Evolutionary conservation across 371 early-diverging fungal genomes (phyloP), one percentile per base, ranked within the genome.

Genomic region (Mortierella sp.): DNA sequence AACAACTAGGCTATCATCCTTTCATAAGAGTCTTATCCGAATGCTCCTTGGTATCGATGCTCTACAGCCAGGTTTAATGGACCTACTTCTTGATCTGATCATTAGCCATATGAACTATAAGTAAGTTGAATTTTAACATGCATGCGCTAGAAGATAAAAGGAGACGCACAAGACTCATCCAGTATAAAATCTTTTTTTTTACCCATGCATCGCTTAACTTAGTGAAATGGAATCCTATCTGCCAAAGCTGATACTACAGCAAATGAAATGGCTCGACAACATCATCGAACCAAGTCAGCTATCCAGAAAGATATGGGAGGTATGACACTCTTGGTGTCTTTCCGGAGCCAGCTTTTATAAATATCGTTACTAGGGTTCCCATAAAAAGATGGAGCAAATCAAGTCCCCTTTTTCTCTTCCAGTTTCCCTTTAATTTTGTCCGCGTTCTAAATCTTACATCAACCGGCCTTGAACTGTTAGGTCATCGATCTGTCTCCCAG

Each of bases 201-300:
- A 37, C 37, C 9, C 37, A 9, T 9, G 3, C 9, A 5, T 9
- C 37, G 9, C 37, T 37, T 9, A 37, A 37, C 37, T 1, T 65
- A 76, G 77, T 7, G 72, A 72, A 18, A 65, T 83, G 18, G 86
- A 86, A 47, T 86, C 90, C 15, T 85, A 85, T 7, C 86, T 87
- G 3, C 89, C 91, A 30, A 84, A 89, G 16, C 74, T 91, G 26
- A 89, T 95, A 28, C 71, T 95, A 47, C 90, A 93, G 50, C 94
- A 95, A 67, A 63, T 95, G 51, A 84, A 92, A 43, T 94, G 93
- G 93, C 77, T 94, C 30, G 94, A 94, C 68, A 88, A 94, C 62
- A 85, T 94, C 29, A 85, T 89, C 0, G 86, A 91, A 45, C 91
- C 94, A 1, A 84, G 83, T 14, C 70, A 71, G 16, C 80, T 95